Evolutionary conservation across 106 monocot species (phyloP).

Genomic region (Platanthera zijinensis): DNA sequence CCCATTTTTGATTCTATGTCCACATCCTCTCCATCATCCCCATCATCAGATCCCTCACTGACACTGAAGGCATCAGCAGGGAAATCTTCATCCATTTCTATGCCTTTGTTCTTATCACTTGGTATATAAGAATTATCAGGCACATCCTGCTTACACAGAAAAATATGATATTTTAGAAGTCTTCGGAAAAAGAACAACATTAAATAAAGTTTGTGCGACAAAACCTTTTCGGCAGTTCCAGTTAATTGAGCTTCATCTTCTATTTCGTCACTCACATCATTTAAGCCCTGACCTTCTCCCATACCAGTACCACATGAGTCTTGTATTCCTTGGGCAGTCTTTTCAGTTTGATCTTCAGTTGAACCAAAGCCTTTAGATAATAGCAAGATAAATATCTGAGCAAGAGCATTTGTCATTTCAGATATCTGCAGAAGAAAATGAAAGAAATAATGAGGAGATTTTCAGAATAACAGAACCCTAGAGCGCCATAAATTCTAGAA

Average conservation of each 20-base stretch:
- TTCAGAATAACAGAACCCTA: not conserved
- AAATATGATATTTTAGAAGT: constrained; percentile 5
- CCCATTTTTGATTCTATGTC: constrained; percentile 82
- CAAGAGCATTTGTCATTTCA: constrained; percentile 55
- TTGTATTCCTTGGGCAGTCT: constrained; percentile 22
- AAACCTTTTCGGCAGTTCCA: constrained; percentile 49
- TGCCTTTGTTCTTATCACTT: constrained; percentile 49
- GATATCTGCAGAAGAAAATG: constrained; percentile 41
- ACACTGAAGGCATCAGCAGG: constrained; percentile 59
- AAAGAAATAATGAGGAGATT: not conserved
- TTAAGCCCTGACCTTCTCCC: constrained; percentile 82
- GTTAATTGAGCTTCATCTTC: constrained; percentile 64
- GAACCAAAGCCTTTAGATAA: constrained; percentile 77
- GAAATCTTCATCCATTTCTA: constrained; percentile 96
- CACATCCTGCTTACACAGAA: constrained; percentile 33
- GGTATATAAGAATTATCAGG: constrained; percentile 31
- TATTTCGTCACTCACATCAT: constrained; percentile 87
- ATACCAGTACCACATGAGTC: constrained; percentile 76
- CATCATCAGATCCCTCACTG: constrained; percentile 61
- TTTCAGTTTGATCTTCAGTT: constrained; percentile 38
- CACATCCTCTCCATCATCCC: constrained; percentile 49
- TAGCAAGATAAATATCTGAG: constrained; percentile 47
- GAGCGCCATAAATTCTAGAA: no score
- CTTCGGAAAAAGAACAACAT: not conserved
- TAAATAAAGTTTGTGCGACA: constrained; percentile 1